phyloP scores from a whole-genome alignment of 202 grass and related monocot species.

The Schoenoplectus triqueter region DNA sequence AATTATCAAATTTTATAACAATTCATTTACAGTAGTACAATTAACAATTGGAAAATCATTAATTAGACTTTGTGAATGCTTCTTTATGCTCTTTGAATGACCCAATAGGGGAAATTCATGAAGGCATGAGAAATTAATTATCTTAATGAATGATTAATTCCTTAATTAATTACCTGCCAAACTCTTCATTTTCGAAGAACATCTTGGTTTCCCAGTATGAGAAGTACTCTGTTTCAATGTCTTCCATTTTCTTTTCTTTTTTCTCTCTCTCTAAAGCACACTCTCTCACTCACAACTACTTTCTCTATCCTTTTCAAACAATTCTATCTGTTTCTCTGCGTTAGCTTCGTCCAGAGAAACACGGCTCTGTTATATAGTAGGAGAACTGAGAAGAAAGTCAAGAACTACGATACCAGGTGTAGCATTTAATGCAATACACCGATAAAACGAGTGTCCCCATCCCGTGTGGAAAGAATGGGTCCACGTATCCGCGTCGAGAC shows the following conservation, averaged over 20 bases:
- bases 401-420: not conserved
- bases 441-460: not conserved
- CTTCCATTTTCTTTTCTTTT: constrained; percentile 33
- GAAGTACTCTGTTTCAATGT: constrained; percentile 56
- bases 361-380: constrained; percentile 6
- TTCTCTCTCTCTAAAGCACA: too few species aligned
- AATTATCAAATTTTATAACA: not conserved
- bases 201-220: constrained; percentile 83
- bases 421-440: constrained; percentile 20
- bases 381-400: not conserved
- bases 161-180: constrained; percentile 45
- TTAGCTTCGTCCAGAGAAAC: constrained; percentile 18
- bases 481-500: constrained; percentile 44
- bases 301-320: not conserved
- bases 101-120: not conserved
- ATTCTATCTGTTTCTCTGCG: constrained; percentile 13
- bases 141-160: not conserved
- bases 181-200: constrained; percentile 61
- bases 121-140: too few species aligned
- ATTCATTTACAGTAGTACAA: too few species aligned
- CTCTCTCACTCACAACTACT: not conserved
- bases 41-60: not conserved
- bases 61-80: not conserved
- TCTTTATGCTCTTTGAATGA: not conserved
- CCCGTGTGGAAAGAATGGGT: constrained; percentile 4